These are phyloP conservation scores for Bisporella sp. DNA, from an alignment of 2,329 filamentous ascomycete species.

Conservation along the genomic window DNA sequence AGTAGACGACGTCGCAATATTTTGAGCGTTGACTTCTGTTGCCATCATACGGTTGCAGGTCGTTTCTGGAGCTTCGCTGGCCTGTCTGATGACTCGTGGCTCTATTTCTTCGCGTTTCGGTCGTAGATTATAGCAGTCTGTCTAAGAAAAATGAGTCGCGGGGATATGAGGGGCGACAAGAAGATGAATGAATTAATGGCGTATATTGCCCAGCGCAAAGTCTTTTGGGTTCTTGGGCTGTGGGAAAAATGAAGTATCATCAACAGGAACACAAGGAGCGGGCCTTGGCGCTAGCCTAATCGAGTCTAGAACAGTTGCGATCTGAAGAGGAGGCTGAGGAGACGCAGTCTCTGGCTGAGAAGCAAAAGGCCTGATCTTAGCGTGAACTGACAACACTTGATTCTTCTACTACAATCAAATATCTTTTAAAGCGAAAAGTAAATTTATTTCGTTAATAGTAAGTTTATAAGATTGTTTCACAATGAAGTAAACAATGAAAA, in stretches of 20 bases:
- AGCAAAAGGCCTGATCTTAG: too few relatives aligned
- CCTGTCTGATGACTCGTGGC: constrained; percentile 13
- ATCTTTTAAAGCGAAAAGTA: too few relatives aligned
- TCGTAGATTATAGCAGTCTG: not conserved
- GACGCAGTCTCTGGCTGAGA: too few relatives aligned
- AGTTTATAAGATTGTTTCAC: too few relatives aligned
- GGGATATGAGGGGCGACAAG: constrained; percentile 9
- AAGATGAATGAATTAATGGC: constrained; percentile 4
- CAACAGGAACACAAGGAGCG: not conserved
- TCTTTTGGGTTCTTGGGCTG: not conserved
- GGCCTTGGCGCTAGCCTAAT: too few relatives aligned
- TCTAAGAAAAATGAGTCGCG: constrained; percentile 1
- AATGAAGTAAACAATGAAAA: too few relatives aligned
- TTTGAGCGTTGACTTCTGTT: constrained; percentile 51
- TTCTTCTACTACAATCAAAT: too few relatives aligned
- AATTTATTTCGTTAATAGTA: too few relatives aligned
- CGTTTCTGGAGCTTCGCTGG: constrained; percentile 24
- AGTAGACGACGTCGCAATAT: constrained; percentile 29
- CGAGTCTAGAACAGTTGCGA: too few relatives aligned
- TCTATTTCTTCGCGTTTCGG: not conserved
- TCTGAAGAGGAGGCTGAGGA: too few relatives aligned
- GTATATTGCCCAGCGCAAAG: not conserved
- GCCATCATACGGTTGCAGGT: constrained; percentile 54
- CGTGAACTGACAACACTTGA: too few relatives aligned
- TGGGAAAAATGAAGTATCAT: not conserved